Evolutionary conservation across 108 stramenopile genomes (phyloP).

Genomic region (Schizochytrium sp.): DNA sequence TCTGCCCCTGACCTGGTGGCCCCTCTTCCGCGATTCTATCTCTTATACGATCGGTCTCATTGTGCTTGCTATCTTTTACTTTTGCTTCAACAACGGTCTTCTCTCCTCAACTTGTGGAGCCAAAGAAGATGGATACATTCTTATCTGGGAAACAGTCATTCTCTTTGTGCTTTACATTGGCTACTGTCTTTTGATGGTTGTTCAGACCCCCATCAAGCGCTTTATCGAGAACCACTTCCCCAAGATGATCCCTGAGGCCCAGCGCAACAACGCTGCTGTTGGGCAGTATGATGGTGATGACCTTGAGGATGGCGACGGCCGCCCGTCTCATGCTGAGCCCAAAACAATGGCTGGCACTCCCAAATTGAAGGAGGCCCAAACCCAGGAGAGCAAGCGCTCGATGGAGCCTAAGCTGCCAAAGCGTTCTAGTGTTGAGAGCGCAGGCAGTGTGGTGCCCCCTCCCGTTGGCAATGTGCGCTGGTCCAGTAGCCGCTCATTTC

Average conservation of each 20-base stretch:
- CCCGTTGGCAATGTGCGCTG: neutral
- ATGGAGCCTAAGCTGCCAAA: no score
- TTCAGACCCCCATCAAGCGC: conserved; percentile 65
- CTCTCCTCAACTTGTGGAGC: neutral
- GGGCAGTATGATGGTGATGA: neutral
- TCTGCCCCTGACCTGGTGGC: conserved; percentile 85
- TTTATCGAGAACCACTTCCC: conserved; percentile 19
- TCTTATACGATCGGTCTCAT: conserved; percentile 80
- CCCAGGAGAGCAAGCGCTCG: neutral
- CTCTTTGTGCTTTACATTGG: conserved; percentile 83
- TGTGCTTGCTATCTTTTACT: conserved; percentile 77
- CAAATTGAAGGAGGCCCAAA: neutral
- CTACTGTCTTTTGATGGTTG: conserved; percentile 83
- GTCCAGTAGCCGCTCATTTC: neutral
- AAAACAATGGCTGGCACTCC: neutral
- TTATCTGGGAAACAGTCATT: conserved; percentile 82
- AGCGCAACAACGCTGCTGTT: neutral
- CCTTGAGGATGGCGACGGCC: neutral
- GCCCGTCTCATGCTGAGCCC: conserved; percentile 3
- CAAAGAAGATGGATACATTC: conserved; percentile 65
- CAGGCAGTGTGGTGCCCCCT: neutral
- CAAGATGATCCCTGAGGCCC: neutral
- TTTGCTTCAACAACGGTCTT: conserved; percentile 68
- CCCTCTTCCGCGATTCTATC: conserved; percentile 81
- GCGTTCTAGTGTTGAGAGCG: neutral